Percentiles rank a stretch among this genome's conserved stretches.
phyloP scores from a whole-genome alignment of 345 rosid genomes.

The Populus tremula region DNA sequence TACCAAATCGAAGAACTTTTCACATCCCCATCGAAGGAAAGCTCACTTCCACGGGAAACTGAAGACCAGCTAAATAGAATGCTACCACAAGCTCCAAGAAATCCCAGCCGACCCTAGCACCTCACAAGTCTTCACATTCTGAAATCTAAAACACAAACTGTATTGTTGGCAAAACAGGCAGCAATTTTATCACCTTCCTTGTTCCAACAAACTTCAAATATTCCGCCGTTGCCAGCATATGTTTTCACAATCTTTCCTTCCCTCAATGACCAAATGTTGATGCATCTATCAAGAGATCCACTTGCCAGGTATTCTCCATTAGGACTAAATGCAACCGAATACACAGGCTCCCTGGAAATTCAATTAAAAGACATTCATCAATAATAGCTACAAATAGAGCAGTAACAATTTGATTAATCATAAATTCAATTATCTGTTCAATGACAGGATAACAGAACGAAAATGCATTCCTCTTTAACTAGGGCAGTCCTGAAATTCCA shows the following conservation, averaged over 20 bases:
- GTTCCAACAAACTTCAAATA: conserved; percentile 96
- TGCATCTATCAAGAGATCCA: conserved; percentile 85
- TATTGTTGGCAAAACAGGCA: conserved; percentile 84
- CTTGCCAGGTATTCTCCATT: conserved; percentile 93
- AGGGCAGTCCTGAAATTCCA: not conserved
- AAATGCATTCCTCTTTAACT: not conserved
- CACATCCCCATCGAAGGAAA: not conserved
- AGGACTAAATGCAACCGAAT: conserved; percentile 95
- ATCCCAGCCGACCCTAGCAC: not conserved
- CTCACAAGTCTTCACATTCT: conserved; percentile 49
- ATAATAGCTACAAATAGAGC: not conserved
- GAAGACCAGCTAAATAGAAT: not conserved
- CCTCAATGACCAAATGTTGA: conserved; percentile 90
- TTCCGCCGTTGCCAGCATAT: conserved; percentile 85
- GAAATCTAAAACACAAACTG: conserved; percentile 84
- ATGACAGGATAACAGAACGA: not conserved
- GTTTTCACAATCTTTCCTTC: conserved; percentile 88
- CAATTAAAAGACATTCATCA: conserved; percentile 10
- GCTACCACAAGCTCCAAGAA: not conserved
- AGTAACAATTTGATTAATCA: not conserved
- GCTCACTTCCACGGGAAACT: no score
- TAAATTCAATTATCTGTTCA: not conserved
- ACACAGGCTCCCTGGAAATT: conserved; percentile 75
- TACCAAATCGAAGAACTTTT: not conserved
- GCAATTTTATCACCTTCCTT: conserved; percentile 97